Conservation (phyloP, 352 stramenopile species). For the Phytophthora macrochlamydospora region DNA sequence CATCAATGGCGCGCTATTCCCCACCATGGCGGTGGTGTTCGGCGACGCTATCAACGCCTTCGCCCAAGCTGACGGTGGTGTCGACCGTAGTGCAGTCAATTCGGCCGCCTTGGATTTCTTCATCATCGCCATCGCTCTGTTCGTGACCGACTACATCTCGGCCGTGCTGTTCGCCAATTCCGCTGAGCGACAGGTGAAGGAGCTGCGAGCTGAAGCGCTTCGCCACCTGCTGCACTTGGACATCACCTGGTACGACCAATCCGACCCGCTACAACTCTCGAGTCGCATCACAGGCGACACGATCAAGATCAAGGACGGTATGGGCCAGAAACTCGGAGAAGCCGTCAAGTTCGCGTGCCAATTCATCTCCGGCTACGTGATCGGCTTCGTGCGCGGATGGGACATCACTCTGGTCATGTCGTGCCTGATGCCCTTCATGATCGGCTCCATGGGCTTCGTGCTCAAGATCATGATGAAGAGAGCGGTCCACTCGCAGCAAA, state of each 20-base stretch:
- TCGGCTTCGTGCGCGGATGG: slow-evolving; percentile 6
- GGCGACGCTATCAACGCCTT: slow-evolving; percentile 46
- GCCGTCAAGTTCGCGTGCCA: slow-evolving; percentile 15
- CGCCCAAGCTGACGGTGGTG: slow-evolving; percentile 18
- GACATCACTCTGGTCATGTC: background rate
- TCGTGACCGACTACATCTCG: slow-evolving; percentile 12
- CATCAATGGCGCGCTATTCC: slow-evolving; percentile 43
- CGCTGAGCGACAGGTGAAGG: slow-evolving; percentile 26
- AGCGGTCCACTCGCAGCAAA: slow-evolving; percentile 14
- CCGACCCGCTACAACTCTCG: slow-evolving; percentile 22
- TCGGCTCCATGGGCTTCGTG: slow-evolving; percentile 10
- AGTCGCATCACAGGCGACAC: slow-evolving; percentile 21
- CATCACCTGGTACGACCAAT: slow-evolving; percentile 23
- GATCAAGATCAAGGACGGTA: slow-evolving; percentile 26
- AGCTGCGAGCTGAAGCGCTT: slow-evolving; percentile 11
- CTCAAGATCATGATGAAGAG: slow-evolving; percentile 10
- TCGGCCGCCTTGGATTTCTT: slow-evolving; percentile 30
- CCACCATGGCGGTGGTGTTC: slow-evolving; percentile 54
- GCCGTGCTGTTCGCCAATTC: slow-evolving; percentile 13
- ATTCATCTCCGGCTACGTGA: slow-evolving; percentile 20
- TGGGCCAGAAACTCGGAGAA: slow-evolving; percentile 22
- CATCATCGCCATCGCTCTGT: slow-evolving; percentile 33
- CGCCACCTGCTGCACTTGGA: slow-evolving; percentile 28
- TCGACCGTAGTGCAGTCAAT: slow-evolving; percentile 26
- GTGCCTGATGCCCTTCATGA: slow-evolving; percentile 12